A percentile compares a stretch with the other conserved stretches of the same genome.
Evolutionary conservation across 805 yeast species (phyloP).

Genomic region (Candida dendrica): DNA sequence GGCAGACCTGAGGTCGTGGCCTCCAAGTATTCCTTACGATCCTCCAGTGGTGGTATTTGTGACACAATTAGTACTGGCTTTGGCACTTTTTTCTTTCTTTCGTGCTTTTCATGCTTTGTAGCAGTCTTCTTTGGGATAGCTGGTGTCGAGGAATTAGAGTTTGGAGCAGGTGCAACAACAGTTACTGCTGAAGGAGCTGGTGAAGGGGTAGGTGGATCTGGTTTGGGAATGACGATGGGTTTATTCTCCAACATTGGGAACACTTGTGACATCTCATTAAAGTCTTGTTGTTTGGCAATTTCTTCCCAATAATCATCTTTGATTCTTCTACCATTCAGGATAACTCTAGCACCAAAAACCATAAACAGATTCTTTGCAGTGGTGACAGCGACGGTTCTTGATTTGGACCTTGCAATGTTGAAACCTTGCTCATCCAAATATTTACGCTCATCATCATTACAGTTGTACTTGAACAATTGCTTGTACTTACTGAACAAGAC

Average conservation of each 20-base stretch:
- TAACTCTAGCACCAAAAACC: constrained; percentile 42
- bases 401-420: constrained; percentile 11
- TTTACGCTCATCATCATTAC: constrained; percentile 29
- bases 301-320: constrained; percentile 53
- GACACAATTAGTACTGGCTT: constrained; percentile 3
- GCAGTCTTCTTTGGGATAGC: too few species aligned
- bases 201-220: background rate
- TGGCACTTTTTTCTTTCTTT: background rate
- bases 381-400: constrained; percentile 12
- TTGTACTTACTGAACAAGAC: constrained; percentile 37
- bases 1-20: constrained; percentile 13
- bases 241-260: constrained; percentile 17
- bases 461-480: constrained; percentile 28
- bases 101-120: background rate
- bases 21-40: constrained; percentile 16
- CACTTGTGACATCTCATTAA: constrained; percentile 38
- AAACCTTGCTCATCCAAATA: constrained; percentile 26
- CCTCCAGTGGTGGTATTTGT: constrained; percentile 19
- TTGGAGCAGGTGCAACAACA: too few species aligned
- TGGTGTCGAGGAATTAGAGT: too few species aligned
- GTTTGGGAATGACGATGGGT: constrained; percentile 2
- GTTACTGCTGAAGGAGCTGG: too few species aligned
- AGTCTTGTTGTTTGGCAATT: constrained; percentile 32
- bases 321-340: constrained; percentile 40
- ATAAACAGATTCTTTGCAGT: constrained; percentile 40